Percentiles rank a stretch among this genome's conserved stretches.
phyloP scores from a whole-genome alignment of 805 yeast genomes.

The Danielozyma ontarioensis region DNA sequence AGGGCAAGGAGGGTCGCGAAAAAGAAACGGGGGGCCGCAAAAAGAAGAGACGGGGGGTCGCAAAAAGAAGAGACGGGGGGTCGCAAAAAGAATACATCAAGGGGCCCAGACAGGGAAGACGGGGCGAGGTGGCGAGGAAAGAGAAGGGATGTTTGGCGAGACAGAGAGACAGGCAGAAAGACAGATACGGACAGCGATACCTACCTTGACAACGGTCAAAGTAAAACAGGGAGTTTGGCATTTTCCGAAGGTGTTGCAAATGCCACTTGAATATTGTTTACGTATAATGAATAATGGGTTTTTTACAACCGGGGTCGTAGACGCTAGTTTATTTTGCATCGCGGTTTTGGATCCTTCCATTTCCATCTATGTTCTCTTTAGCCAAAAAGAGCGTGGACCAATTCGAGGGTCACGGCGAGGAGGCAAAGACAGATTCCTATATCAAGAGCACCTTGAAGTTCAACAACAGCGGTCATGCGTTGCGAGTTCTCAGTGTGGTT shows the following conservation, averaged over 20 bases:
- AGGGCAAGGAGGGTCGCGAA: too few relatives aligned
- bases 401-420: conserved; percentile 26
- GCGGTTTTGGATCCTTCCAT: neutral
- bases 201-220: conserved; percentile 58
- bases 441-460: conserved; percentile 25
- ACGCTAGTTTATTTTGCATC: too few relatives aligned
- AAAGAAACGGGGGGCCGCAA: too few relatives aligned
- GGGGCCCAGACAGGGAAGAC: too few relatives aligned
- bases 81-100: too few relatives aligned
- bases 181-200: too few relatives aligned
- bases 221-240: conserved; percentile 58
- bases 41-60: too few relatives aligned
- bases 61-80: too few relatives aligned
- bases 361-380: conserved; percentile 35
- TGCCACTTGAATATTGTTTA: neutral
- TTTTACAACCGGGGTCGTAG: too few relatives aligned
- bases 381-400: conserved; percentile 39
- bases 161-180: too few relatives aligned
- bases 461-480: conserved; percentile 38
- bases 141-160: too few relatives aligned
- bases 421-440: conserved; percentile 24
- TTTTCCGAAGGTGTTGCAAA: conserved; percentile 46
- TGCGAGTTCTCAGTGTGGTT: conserved; percentile 32
- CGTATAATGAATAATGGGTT: neutral
- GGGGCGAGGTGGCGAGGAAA: too few relatives aligned